Evolutionary conservation across 2,329 filamentous ascomycete genomes (phyloP), one percentile per base, ranked within the genome.

Genomic region (Exophiala phaeomuriformis): DNA sequence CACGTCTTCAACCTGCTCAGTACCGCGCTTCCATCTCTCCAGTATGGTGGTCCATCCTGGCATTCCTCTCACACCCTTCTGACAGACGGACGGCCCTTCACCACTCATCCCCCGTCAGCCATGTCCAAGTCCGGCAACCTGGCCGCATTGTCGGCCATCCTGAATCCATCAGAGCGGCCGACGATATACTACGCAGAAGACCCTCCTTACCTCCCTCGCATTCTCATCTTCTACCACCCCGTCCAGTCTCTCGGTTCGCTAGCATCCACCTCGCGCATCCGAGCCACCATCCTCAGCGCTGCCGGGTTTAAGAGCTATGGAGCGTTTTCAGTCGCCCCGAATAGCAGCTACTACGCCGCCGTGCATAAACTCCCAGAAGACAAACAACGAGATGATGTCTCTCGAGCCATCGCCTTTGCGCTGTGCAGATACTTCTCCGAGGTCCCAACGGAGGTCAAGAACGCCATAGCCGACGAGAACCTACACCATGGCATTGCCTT

Each of bases 381-480:
- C 68, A 90, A 90, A 70, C 93, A 97, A 74, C 91, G 91, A 65
- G 91, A 97, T 68, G 91, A 97, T 70, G 78, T 95, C 60, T 94
- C 86, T 71, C 84, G 93, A 43, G 93, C 86, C 12, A 78, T 98
- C 52, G 93, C 91, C 45, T 95, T 97, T 70, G 90, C 88, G 52
- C 77, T 98, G 62, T 86, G 85, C 75, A 96, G 95, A 69, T 98
- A 96, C 76, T 97, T 96, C 67, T 80, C 81, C 57, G 91, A 97
- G 71, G 77, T 98, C 49, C 83, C 90, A 27, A 80, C 86, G 51
- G 75, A 79, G 36, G 84, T 90, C 66, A 95, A 89, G 75, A 77
- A 77, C 64, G 78, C 82, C 56, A 78, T 95, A 68, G 82, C 76
- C 49, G 70, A 75, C 42, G 61, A 63, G 47, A 59, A 62, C 29